Evolutionary conservation across 2,329 filamentous ascomycete species (phyloP).

Genomic region (Beauveria australis): DNA sequence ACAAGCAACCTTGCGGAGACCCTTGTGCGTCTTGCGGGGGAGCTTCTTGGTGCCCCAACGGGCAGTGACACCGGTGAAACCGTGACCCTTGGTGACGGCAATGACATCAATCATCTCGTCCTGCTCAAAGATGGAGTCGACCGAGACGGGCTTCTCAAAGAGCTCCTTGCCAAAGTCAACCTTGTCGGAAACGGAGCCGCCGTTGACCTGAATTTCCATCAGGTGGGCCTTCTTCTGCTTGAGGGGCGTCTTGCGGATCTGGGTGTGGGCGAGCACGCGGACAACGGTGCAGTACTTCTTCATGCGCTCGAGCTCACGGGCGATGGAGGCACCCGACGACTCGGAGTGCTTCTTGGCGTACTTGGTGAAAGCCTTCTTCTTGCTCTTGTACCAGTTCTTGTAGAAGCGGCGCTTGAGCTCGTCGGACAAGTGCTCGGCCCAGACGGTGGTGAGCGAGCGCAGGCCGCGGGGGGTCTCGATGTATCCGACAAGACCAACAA

Average conservation of each 20-base stretch:
- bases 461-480: constrained; percentile 99
- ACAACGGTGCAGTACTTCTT: constrained; percentile 99
- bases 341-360: constrained; percentile 99
- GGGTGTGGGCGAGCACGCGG: constrained; percentile 97
- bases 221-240: constrained; percentile 99
- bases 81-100: constrained; percentile 99
- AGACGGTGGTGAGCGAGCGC: constrained; percentile 97
- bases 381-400: constrained; percentile 99
- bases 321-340: constrained; percentile 80
- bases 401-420: constrained; percentile 99
- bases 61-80: constrained; percentile 92
- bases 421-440: constrained; percentile 98
- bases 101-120: constrained; percentile 99
- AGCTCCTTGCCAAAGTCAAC: constrained; percentile 89
- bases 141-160: constrained; percentile 97
- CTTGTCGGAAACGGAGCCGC: constrained; percentile 92
- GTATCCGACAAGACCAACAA: constrained; percentile 99
- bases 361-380: constrained; percentile 99
- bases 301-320: constrained; percentile 97
- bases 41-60: constrained; percentile 99
- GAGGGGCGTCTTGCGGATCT: constrained; percentile 97
- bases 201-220: constrained; percentile 99
- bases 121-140: constrained; percentile 95
- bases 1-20: constrained; percentile 99
- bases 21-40: constrained; percentile 99